Evolutionary conservation across 176 grass and related monocot species (phyloP).

Genomic region (Rhynchospora breviuscula): DNA sequence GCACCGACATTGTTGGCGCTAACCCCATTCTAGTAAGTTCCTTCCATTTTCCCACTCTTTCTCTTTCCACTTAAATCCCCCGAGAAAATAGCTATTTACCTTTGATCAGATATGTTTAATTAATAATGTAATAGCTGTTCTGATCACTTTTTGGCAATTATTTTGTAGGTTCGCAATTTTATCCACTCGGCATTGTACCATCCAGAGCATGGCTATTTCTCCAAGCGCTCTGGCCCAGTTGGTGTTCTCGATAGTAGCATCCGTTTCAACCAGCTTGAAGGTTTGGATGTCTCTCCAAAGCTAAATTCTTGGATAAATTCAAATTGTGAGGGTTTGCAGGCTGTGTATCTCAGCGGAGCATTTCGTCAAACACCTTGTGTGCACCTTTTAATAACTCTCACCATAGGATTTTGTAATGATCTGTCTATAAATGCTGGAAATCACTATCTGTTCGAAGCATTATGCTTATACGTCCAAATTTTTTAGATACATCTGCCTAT

Average conservation of each 20-base stretch:
- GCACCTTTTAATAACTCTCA: background rate
- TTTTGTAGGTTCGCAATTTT: constrained; percentile 78
- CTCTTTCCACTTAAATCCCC: background rate
- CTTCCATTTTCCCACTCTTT: background rate
- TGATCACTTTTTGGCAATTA: background rate
- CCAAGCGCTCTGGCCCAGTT: constrained; percentile 63
- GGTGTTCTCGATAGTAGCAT: constrained; percentile 74
- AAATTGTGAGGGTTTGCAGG: background rate
- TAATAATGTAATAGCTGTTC: background rate
- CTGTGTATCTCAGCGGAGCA: constrained; percentile 7
- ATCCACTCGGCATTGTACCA: constrained; percentile 78
- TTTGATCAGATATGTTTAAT: background rate
- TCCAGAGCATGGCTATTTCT: constrained; percentile 84
- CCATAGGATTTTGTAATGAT: background rate
- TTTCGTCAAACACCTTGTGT: constrained; percentile 30
- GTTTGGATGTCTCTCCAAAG: constrained; percentile 29
- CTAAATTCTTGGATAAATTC: background rate
- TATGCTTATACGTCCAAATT: background rate
- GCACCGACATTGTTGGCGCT: constrained; percentile 42
- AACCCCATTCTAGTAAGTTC: constrained; percentile 61
- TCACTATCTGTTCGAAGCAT: background rate
- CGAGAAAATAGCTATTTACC: background rate
- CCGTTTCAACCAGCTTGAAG: constrained; percentile 70
- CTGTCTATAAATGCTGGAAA: background rate
- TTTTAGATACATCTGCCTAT: too few relatives aligned